phyloP scores from a whole-genome alignment of 805 yeast species.

The Candida xyloterini region DNA sequence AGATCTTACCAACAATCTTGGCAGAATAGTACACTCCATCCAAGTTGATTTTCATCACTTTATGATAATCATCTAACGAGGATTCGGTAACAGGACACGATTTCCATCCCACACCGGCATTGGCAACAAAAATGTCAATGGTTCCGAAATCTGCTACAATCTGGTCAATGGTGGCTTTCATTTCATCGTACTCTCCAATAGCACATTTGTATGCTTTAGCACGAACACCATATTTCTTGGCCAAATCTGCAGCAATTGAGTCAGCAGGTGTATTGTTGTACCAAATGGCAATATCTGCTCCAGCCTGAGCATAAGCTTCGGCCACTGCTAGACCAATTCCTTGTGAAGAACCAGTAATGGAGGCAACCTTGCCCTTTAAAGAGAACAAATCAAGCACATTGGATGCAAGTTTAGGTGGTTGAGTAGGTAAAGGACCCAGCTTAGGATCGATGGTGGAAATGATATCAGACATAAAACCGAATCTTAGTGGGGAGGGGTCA shows the following conservation, averaged over 20 bases:
- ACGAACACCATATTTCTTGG: slow-evolving; percentile 57
- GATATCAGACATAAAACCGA: neutral
- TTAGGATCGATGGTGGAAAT: slow-evolving; percentile 7
- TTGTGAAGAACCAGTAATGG: slow-evolving; percentile 76
- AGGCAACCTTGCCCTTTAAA: slow-evolving; percentile 77
- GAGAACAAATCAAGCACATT: slow-evolving; percentile 67
- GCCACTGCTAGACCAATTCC: slow-evolving; percentile 85
- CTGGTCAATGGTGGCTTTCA: slow-evolving; percentile 22
- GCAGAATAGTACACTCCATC: slow-evolving; percentile 49
- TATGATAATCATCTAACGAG: slow-evolving; percentile 25
- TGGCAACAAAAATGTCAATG: slow-evolving; percentile 42
- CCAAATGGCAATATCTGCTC: slow-evolving; percentile 78
- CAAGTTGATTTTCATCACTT: slow-evolving; percentile 44
- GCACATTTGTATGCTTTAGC: slow-evolving; percentile 64
- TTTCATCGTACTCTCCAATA: slow-evolving; percentile 41
- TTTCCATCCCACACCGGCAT: slow-evolving; percentile 41
- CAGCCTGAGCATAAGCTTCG: slow-evolving; percentile 81
- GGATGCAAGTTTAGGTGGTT: slow-evolving; percentile 46
- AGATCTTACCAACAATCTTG: slow-evolving; percentile 42
- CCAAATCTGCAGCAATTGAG: slow-evolving; percentile 54
- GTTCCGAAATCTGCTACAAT: slow-evolving; percentile 34
- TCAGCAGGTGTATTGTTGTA: slow-evolving; percentile 62
- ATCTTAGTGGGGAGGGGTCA: neutral
- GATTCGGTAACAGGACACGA: slow-evolving; percentile 39
- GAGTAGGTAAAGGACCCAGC: slow-evolving; percentile 41